Conservation (phyloP, 176 grass and related monocot genomes). For the Pharus latifolius region DNA sequence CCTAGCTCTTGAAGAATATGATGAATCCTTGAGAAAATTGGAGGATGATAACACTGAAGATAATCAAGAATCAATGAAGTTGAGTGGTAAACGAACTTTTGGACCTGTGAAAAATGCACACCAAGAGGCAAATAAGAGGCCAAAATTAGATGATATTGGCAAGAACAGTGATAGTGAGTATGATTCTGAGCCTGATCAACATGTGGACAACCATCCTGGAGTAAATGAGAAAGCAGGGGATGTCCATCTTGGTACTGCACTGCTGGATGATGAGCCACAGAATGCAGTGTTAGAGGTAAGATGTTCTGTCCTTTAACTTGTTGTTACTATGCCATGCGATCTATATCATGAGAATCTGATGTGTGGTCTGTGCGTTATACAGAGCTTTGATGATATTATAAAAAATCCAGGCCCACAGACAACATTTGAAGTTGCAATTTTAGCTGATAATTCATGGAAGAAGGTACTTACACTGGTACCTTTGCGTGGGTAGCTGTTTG, state of each 20-base stretch:
- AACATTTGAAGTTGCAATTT: conserved; percentile 83
- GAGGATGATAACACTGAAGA: conserved; percentile 42
- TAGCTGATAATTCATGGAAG: conserved; percentile 71
- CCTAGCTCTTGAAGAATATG: conserved; percentile 66
- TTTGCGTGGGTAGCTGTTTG: not conserved
- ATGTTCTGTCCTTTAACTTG: not conserved
- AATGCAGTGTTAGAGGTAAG: conserved; percentile 53
- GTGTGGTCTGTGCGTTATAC: not conserved
- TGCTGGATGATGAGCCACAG: conserved; percentile 48
- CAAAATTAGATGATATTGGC: conserved; percentile 27
- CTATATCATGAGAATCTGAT: conserved; percentile 13
- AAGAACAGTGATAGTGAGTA: conserved; percentile 57
- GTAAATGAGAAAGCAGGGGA: conserved; percentile 32
- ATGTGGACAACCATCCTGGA: conserved; percentile 21
- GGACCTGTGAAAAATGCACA: conserved; percentile 43
- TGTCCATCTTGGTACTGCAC: conserved; percentile 36
- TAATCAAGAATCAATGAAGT: conserved; percentile 37
- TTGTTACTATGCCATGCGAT: not conserved
- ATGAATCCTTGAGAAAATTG: conserved; percentile 68
- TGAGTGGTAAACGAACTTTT: conserved; percentile 68
- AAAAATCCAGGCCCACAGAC: conserved; percentile 53
- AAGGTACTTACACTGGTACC: conserved; percentile 36
- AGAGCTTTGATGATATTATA: conserved; percentile 58
- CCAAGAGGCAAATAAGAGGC: conserved; percentile 38
- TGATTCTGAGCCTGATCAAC: conserved; percentile 32